Percentiles rank a stretch among this genome's conserved stretches.
Evolutionary conservation across 176 grass and related monocot genomes (phyloP).

Genomic region (Oryza glumipatula): DNA sequence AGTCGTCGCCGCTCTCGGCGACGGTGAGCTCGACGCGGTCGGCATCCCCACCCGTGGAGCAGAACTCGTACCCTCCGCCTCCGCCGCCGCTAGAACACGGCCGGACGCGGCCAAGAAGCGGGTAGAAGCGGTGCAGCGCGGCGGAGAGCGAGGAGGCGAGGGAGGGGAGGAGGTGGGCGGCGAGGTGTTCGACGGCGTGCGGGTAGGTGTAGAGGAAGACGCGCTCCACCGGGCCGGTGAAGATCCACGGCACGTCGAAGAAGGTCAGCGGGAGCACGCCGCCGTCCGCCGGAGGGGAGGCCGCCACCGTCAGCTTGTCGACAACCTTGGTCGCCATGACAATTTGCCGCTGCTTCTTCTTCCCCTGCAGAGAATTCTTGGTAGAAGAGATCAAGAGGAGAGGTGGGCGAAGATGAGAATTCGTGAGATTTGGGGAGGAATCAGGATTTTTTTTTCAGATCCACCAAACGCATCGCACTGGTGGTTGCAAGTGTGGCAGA

Average conservation of each 20-base stretch:
- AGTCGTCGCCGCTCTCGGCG: constrained; percentile 70
- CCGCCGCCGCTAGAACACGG: constrained; percentile 39
- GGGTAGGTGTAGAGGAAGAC: constrained; percentile 84
- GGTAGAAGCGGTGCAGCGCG: constrained; percentile 69
- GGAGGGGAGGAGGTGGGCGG: constrained; percentile 48
- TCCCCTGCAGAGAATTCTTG: not conserved
- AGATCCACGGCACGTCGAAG: constrained; percentile 92
- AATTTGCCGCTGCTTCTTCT: not conserved
- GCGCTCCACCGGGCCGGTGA: constrained; percentile 89
- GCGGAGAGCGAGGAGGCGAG: constrained; percentile 78
- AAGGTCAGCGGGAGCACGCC: constrained; percentile 75
- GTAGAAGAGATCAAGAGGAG: not conserved
- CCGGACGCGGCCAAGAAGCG: constrained; percentile 65
- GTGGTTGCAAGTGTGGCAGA: constrained; percentile 19
- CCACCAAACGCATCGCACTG: constrained; percentile 39
- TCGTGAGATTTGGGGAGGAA: not conserved
- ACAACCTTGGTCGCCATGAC: constrained; percentile 53
- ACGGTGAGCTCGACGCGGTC: constrained; percentile 54
- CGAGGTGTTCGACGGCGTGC: constrained; percentile 50
- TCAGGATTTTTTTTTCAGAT: constrained; percentile 29
- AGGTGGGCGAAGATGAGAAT: not conserved
- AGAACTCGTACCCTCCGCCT: constrained; percentile 65
- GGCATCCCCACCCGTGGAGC: constrained; percentile 24
- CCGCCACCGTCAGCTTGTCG: constrained; percentile 44
- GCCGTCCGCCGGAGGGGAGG: constrained; percentile 38